phyloP scores from a whole-genome alignment of 768 basidiomycete species.

The Rhizopogon vinicolor region DNA sequence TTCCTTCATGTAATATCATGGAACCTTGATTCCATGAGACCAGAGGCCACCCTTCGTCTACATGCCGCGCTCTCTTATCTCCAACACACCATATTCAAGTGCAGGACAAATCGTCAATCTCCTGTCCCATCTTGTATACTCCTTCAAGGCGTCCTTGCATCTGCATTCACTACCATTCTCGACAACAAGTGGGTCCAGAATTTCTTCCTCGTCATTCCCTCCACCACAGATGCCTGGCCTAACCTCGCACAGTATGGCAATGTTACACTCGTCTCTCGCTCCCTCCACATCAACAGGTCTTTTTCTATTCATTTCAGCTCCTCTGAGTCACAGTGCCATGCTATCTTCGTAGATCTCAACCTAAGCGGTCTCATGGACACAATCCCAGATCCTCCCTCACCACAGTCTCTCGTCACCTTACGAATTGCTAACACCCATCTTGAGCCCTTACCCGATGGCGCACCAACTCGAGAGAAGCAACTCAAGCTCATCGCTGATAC shows the following conservation, averaged over 20 bases:
- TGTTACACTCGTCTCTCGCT: slow-evolving; percentile 55
- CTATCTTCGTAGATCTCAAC: slow-evolving; percentile 45
- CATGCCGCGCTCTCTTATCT: slow-evolving; percentile 43
- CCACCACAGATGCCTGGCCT: slow-evolving; percentile 45
- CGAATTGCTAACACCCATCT: slow-evolving; percentile 65
- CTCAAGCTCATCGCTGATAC: slow-evolving; percentile 40
- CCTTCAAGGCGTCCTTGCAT: slow-evolving; percentile 55
- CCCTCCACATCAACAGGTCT: slow-evolving; percentile 37
- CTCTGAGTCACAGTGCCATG: slow-evolving; percentile 43
- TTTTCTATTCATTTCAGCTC: slow-evolving; percentile 42
- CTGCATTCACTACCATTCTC: slow-evolving; percentile 39
- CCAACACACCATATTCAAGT: slow-evolving; percentile 40
- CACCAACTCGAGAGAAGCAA: slow-evolving; percentile 37
- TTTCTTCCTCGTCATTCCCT: slow-evolving; percentile 51
- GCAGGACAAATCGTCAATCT: slow-evolving; percentile 31
- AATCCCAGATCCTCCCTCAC: slow-evolving; percentile 13
- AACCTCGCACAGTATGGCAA: slow-evolving; percentile 43
- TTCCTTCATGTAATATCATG: slow-evolving; percentile 53
- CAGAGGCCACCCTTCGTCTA: slow-evolving; percentile 34
- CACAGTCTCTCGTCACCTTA: slow-evolving; percentile 31
- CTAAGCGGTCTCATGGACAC: slow-evolving; percentile 17
- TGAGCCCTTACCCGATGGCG: slow-evolving; percentile 46
- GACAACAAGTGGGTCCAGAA: slow-evolving; percentile 52
- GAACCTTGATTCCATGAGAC: slow-evolving; percentile 50
- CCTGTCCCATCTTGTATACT: slow-evolving; percentile 55